phyloP scores from a whole-genome alignment of 495 filamentous ascomycete genomes.

The Tuber brumale region DNA sequence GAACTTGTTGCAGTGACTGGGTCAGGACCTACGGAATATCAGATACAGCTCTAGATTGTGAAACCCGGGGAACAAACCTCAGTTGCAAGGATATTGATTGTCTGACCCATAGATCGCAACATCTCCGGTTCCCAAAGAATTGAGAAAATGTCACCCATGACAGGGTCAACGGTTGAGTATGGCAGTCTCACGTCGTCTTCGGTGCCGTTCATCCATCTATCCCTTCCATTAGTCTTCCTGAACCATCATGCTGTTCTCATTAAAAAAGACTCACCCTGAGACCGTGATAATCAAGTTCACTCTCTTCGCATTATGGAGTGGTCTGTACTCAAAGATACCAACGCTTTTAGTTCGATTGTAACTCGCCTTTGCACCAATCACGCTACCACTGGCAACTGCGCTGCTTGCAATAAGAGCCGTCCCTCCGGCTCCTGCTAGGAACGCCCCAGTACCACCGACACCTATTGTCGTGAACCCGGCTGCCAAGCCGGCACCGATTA shows the following conservation, averaged over 20 bases:
- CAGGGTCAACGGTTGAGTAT: conserved; percentile 88
- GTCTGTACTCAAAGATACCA: conserved; percentile 91
- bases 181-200: conserved; percentile 93
- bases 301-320: conserved; percentile 93
- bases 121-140: conserved; percentile 98
- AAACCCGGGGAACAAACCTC: conserved; percentile 56
- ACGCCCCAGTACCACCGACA: conserved; percentile 77
- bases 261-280: conserved; percentile 52
- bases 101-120: conserved; percentile 93
- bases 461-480: conserved; percentile 94
- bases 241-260: neutral
- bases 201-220: conserved; percentile 89
- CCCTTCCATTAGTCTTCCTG: neutral
- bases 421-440: conserved; percentile 85
- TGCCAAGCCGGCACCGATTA: conserved; percentile 91
- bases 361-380: conserved; percentile 79
- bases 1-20: conserved; percentile 89
- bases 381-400: conserved; percentile 77
- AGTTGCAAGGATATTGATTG: conserved; percentile 95
- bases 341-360: conserved; percentile 81
- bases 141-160: conserved; percentile 98
- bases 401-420: conserved; percentile 88
- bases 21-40: conserved; percentile 68
- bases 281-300: conserved; percentile 94
- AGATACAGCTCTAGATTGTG: conserved; percentile 17